Conservation (phyloP, 164 flowering plant species). For the Vitis riparia region DNA sequence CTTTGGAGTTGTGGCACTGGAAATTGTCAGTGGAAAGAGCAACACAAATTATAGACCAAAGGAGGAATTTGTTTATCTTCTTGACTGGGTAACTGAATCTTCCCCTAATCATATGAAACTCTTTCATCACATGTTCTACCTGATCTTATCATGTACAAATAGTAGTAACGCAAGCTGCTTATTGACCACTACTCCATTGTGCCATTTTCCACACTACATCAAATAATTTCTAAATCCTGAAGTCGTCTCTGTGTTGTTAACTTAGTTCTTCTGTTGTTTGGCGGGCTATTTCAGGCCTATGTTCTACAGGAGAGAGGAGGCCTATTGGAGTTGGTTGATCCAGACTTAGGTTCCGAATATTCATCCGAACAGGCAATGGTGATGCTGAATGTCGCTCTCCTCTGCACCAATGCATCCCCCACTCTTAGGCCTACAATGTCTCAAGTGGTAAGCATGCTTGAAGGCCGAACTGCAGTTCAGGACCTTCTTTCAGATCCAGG, state of each 20-base stretch:
- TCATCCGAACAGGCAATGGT: constrained; percentile 47
- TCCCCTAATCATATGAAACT: neutral
- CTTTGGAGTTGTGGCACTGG: constrained; percentile 76
- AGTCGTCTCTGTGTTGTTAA: neutral
- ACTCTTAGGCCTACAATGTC: constrained; percentile 63
- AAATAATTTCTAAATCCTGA: too few species aligned
- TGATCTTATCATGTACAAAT: neutral
- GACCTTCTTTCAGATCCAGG: constrained; percentile 40
- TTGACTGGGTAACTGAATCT: constrained; percentile 57
- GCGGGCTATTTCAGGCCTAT: constrained; percentile 42
- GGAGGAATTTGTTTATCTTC: constrained; percentile 69
- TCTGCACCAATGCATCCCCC: constrained; percentile 63
- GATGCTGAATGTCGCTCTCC: constrained; percentile 57
- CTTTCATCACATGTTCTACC: neutral
- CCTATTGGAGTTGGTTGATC: constrained; percentile 55
- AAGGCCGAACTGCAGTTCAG: constrained; percentile 44
- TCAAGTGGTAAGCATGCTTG: constrained; percentile 57
- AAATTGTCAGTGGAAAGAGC: constrained; percentile 78
- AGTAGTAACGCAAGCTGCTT: too few species aligned
- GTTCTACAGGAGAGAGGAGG: constrained; percentile 55
- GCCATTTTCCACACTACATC: too few species aligned
- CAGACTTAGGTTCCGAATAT: constrained; percentile 45
- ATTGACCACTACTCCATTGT: too few species aligned
- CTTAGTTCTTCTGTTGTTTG: neutral
- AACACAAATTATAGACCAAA: constrained; percentile 64